These are phyloP conservation scores for Cyberlindnera mycetangii DNA, from an alignment of 805 yeast species.

Conservation along the genomic window DNA sequence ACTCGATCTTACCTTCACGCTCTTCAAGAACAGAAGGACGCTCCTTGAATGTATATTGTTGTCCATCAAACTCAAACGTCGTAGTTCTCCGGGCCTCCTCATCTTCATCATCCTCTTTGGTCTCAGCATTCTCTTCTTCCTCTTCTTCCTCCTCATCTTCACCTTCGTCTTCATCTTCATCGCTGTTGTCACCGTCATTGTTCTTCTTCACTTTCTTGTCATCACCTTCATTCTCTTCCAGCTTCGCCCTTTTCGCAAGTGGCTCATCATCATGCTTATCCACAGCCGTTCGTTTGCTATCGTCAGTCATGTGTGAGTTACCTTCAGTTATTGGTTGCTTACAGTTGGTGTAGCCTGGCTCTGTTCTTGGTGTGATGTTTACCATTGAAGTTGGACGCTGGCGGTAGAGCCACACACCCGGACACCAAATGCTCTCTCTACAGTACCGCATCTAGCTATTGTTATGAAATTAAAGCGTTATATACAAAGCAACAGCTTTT, in stretches of 20 bases:
- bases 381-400: too few relatives aligned
- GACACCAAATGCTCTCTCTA: not conserved
- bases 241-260: slow-evolving; percentile 26
- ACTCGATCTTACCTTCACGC: slow-evolving; percentile 87
- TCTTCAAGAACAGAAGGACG: slow-evolving; percentile 94
- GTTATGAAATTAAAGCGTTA: too few relatives aligned
- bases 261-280: slow-evolving; percentile 29
- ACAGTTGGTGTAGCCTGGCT: not conserved
- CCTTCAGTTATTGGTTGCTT: not conserved
- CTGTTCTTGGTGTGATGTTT: too few relatives aligned
- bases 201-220: slow-evolving; percentile 25
- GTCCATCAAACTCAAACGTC: slow-evolving; percentile 60
- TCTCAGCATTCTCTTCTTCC: slow-evolving; percentile 22
- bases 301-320: slow-evolving; percentile 12
- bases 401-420: too few relatives aligned
- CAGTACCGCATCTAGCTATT: too few relatives aligned
- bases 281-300: slow-evolving; percentile 14
- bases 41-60: slow-evolving; percentile 78
- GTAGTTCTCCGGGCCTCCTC: slow-evolving; percentile 37
- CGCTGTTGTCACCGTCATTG: slow-evolving; percentile 25
- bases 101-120: slow-evolving; percentile 30
- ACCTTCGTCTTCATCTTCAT: slow-evolving; percentile 22
- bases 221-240: too few relatives aligned
- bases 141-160: slow-evolving; percentile 27
- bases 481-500: too few relatives aligned